phyloP scores from a whole-genome alignment of 768 basidiomycete species.

The Mycena pura region DNA sequence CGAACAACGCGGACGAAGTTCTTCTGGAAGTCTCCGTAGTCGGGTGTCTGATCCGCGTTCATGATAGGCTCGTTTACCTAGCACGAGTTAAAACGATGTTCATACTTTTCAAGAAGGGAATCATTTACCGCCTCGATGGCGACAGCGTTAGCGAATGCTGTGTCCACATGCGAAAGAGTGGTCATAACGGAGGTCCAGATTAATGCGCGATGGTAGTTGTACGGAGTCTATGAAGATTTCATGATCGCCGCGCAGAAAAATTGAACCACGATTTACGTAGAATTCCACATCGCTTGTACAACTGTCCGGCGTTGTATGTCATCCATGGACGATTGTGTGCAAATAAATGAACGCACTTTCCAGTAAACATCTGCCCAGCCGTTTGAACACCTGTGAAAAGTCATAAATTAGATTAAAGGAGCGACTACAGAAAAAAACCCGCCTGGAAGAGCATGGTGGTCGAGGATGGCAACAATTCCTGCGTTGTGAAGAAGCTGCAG shows the following conservation, averaged over 20 bases:
- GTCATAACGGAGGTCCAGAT: constrained; percentile 88
- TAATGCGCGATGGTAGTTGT: constrained; percentile 79
- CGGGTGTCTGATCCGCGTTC: constrained; percentile 72
- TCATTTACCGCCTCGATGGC: constrained; percentile 79
- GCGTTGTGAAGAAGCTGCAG: constrained; percentile 63
- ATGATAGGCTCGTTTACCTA: constrained; percentile 82
- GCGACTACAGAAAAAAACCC: neutral
- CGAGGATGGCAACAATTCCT: constrained; percentile 70
- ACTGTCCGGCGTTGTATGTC: constrained; percentile 39
- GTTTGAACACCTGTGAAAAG: constrained; percentile 71
- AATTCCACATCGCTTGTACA: constrained; percentile 76
- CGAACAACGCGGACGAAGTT: constrained; percentile 75
- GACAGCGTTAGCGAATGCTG: constrained; percentile 68
- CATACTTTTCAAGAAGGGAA: no score
- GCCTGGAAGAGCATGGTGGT: constrained; percentile 66
- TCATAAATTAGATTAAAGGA: constrained; percentile 52
- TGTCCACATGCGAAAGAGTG: constrained; percentile 69
- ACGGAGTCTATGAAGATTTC: constrained; percentile 52
- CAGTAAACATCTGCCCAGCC: constrained; percentile 69
- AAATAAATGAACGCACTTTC: constrained; percentile 50
- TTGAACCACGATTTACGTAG: constrained; percentile 55
- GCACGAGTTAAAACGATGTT: no score
- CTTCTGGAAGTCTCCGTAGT: constrained; percentile 72
- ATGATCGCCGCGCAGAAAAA: neutral
- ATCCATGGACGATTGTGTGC: neutral